Evolutionary conservation across 2,329 filamentous ascomycete species (phyloP).

Genomic region (Trichoderma pleuroti): DNA sequence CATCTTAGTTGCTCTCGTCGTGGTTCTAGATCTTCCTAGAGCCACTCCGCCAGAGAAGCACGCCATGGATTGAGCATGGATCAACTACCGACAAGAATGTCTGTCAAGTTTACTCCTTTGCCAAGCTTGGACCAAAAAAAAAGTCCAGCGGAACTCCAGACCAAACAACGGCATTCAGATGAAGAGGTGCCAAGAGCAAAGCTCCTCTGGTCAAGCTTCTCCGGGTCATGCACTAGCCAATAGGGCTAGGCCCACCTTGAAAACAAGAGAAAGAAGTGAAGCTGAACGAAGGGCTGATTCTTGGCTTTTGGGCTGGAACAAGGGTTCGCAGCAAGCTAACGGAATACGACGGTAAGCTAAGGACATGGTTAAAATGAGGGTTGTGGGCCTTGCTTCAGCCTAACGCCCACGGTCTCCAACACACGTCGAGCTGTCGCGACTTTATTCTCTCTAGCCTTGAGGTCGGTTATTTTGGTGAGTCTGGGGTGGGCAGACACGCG

Average conservation of each 20-base stretch:
- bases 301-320: neutral
- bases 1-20: neutral
- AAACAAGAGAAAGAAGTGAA: neutral
- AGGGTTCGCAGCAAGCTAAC: neutral
- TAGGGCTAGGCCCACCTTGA: neutral
- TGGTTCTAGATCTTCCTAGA: neutral
- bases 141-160: neutral
- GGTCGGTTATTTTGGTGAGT: neutral
- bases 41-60: neutral
- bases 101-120: neutral
- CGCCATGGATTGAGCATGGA: neutral
- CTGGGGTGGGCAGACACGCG: neutral
- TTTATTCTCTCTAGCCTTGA: neutral
- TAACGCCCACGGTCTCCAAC: neutral
- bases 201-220: neutral
- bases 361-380: neutral
- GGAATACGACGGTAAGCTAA: neutral
- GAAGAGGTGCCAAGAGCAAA: neutral
- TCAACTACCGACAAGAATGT: neutral
- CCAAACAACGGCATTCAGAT: neutral
- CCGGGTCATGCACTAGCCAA: neutral
- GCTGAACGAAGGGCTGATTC: slow-evolving; percentile 6
- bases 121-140: neutral
- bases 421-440: neutral
- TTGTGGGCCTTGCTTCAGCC: neutral